Evolutionary conservation across 192 early-diverging fungal species (phyloP).

Genomic region (Entomortierella chlamydospora): DNA sequence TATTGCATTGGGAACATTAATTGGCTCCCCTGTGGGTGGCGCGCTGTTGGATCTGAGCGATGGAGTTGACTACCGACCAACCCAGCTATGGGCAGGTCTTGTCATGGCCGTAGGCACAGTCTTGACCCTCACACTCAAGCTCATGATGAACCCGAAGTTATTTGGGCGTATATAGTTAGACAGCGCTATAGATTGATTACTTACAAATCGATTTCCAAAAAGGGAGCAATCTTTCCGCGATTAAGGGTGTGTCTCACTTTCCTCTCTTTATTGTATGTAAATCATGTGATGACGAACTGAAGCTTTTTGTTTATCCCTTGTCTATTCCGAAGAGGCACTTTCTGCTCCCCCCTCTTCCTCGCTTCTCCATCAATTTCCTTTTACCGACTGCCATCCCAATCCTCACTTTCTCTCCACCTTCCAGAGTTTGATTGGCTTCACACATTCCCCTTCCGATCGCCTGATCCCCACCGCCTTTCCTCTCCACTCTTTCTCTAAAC

Average conservation of each 20-base stretch:
- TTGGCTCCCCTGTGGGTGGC: slow-evolving; percentile 62
- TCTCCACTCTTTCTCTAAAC: slow-evolving; percentile 5
- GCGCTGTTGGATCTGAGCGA: slow-evolving; percentile 59
- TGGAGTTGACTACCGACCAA: slow-evolving; percentile 23
- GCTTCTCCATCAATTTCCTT: background rate
- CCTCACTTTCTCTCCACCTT: background rate
- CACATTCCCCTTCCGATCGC: background rate
- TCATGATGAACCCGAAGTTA: slow-evolving; percentile 37
- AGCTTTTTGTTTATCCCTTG: background rate
- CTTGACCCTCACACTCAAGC: slow-evolving; percentile 25
- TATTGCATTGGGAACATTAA: slow-evolving; percentile 60
- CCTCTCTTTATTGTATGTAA: background rate
- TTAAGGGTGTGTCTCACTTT: background rate
- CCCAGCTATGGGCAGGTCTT: slow-evolving; percentile 33
- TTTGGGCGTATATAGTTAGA: slow-evolving; percentile 27
- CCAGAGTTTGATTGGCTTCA: background rate
- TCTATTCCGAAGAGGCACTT: background rate
- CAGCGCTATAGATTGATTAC: background rate
- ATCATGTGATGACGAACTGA: background rate
- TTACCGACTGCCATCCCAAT: background rate
- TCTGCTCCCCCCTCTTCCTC: too few relatives aligned
- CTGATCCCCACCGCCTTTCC: slow-evolving; percentile 1
- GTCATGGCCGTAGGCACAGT: slow-evolving; percentile 25
- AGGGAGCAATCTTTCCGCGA: background rate
- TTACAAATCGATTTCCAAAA: background rate